Evolutionary conservation across 768 basidiomycete species (phyloP).

Genomic region (Boletus sp.): DNA sequence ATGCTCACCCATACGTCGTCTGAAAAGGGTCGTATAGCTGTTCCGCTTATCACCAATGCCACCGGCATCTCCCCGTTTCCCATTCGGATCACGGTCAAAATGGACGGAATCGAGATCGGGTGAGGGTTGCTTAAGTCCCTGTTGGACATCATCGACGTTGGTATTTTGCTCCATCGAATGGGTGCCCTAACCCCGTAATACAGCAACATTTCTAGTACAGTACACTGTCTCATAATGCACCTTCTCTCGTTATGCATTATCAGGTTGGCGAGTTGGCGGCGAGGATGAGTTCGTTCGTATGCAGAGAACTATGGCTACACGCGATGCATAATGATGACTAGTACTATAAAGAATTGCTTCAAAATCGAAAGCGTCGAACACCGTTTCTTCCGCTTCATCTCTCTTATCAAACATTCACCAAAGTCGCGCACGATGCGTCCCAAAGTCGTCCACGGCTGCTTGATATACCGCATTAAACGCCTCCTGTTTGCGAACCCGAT

Average conservation of each 20-base stretch:
- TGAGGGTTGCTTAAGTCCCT: conserved; percentile 10
- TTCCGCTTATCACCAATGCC: conserved; percentile 78
- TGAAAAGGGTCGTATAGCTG: conserved; percentile 67
- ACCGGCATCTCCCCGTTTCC: conserved; percentile 80
- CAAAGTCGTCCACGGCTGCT: conserved; percentile 23
- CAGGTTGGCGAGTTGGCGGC: too few relatives aligned
- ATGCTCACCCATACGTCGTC: conserved; percentile 80
- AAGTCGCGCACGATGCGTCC: conserved; percentile 12
- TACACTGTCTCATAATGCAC: too few relatives aligned
- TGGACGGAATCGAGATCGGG: conserved; percentile 63
- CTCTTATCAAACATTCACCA: conserved; percentile 6
- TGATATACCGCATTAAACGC: conserved; percentile 37
- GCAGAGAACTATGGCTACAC: conserved; percentile 11
- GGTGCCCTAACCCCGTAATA: background rate
- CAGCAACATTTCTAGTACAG: background rate
- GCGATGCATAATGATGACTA: background rate
- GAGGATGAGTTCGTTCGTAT: too few relatives aligned
- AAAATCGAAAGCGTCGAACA: background rate
- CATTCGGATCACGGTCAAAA: conserved; percentile 60
- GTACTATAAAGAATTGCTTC: background rate
- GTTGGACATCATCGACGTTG: background rate
- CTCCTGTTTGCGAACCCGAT: conserved; percentile 44
- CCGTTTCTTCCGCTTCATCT: background rate
- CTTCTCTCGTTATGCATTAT: too few relatives aligned
- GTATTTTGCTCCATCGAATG: background rate